Evolutionary conservation across 768 basidiomycete species (phyloP), one percentile per base, ranked within the genome.

Genomic region (Kwoniella mangroviensis): DNA sequence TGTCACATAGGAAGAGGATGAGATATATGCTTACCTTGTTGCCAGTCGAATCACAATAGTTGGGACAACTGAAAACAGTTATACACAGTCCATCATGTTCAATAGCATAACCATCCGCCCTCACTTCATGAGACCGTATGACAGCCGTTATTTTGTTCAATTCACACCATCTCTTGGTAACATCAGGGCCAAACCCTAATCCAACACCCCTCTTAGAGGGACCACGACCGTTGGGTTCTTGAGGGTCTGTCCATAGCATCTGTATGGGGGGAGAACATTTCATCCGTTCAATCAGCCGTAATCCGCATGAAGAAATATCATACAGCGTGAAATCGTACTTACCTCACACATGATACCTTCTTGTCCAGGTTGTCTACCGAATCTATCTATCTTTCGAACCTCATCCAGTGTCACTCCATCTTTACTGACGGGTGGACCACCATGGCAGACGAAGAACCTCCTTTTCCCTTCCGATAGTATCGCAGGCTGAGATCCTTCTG

Each of bases 201-300:
- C 97, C 97, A 69, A 98, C 94, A 62, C 97, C 97, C 91, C 97
- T 90, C 86, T 98, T 98, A 80, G 93, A 95, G 13, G 97, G 96
- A 5, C 97, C 96, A 28, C 97, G 89, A 26, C 97, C 97, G 12
- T 89, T 89, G 51, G 85, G 77, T 52, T 91, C 90, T 83, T 98
- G 97, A 22, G 97, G 96, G 84, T 98, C 96, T 3, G 94, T 96
- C 95, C 96, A 98, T 17, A 98, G 87, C 34, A 94, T 84, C 91
- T 95, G 21, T 75, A 52, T 17, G 21, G 22, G 17, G 3, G 45
- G 13, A n/a, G 3, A 24, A 19, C 5, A 34, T 43, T 26, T 61
- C 41, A 22, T 42, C 34, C 34, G 4, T 2, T 34, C 9, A 1
- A 61, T 34, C 21, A 51, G 34, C 15, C 0, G 21, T 24, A 0